Percentiles rank a stretch among this genome's conserved stretches.
Evolutionary conservation across 176 grass and related monocot species (phyloP).

Genomic region (sorghum (Sorghum bicolor)): Sorghum_bicolor_NCBIv3 NC_012877.2:5079001-5079500

Average conservation of each 20-base stretch:
- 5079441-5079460: neutral
- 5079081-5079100: slow-evolving; percentile 77
- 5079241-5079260: neutral
- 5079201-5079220: neutral
- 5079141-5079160: neutral
- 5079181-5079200: neutral
- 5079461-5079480: neutral
- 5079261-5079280: slow-evolving; percentile 10
- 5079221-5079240: neutral
- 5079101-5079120: slow-evolving; percentile 56
- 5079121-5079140: slow-evolving; percentile 17
- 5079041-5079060: slow-evolving; percentile 52
- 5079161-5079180: neutral
- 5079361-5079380: slow-evolving; percentile 91
- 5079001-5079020: slow-evolving; percentile 24
- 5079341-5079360: slow-evolving; percentile 61
- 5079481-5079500: neutral
- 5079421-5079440: slow-evolving; percentile 56
- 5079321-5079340: slow-evolving; percentile 23
- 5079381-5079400: slow-evolving; percentile 64
- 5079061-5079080: slow-evolving; percentile 58
- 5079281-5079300: slow-evolving; percentile 7
- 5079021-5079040: slow-evolving; percentile 55
- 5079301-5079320: slow-evolving; percentile 10
- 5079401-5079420: slow-evolving; percentile 78